phyloP scores from a whole-genome alignment of 352 stramenopile species.

The Globisporangium viniferum region DNA sequence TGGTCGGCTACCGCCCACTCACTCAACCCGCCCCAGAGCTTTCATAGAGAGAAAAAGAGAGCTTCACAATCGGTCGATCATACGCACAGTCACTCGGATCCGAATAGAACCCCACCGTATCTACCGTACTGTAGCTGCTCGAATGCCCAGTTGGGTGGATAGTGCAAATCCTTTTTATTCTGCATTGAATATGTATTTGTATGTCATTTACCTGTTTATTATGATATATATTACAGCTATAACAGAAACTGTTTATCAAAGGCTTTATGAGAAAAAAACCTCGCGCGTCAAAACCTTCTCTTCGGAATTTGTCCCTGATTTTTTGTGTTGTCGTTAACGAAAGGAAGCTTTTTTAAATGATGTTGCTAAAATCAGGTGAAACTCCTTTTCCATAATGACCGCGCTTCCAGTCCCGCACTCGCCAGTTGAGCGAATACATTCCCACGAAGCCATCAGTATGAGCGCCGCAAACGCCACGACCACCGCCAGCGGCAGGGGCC shows the following conservation, averaged over 20 bases:
- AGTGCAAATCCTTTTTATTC: not conserved
- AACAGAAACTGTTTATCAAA: not conserved
- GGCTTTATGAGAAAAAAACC: conserved; percentile 5
- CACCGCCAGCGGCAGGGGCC: conserved; percentile 1
- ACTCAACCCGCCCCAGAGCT: not conserved
- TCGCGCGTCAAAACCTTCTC: conserved; percentile 3
- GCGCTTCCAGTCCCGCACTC: not conserved
- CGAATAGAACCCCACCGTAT: not conserved
- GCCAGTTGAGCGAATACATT: not conserved
- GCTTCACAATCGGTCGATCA: conserved; percentile 2
- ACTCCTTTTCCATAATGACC: not conserved
- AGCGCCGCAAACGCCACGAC: not conserved
- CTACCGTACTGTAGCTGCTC: not conserved
- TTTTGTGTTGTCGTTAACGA: not conserved
- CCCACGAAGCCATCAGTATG: not conserved
- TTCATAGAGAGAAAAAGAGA: not conserved
- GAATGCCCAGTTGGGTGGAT: not conserved
- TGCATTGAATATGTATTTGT: not conserved
- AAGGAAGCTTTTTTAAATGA: not conserved
- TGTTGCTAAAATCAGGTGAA: conserved; percentile 6
- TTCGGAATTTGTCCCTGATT: conserved; percentile 7
- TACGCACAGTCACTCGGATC: conserved; percentile 1
- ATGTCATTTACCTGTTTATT: not conserved
- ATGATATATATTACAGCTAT: not conserved
- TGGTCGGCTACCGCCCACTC: not conserved